These are phyloP conservation scores for Kazachstania martiniae DNA, from an alignment of 805 yeast genomes.

Conservation along the genomic window DNA sequence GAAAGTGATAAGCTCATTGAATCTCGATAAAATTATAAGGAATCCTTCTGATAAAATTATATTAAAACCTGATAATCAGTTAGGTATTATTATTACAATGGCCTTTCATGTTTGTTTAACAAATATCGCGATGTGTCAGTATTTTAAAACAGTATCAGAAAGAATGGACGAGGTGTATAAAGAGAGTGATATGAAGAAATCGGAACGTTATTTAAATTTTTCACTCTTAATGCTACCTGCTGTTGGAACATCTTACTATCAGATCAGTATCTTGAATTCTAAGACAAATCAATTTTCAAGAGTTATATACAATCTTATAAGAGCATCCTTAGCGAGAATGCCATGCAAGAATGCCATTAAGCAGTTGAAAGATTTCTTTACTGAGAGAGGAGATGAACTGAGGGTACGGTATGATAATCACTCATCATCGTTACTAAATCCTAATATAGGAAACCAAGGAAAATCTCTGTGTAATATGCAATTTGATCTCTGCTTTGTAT, in stretches of 20 bases:
- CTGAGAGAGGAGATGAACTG: not conserved
- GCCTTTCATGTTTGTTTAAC: too few relatives aligned
- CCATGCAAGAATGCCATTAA: not conserved
- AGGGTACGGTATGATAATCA: too few relatives aligned
- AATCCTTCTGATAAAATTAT: not conserved
- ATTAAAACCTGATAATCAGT: not conserved
- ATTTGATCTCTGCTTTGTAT: too few relatives aligned
- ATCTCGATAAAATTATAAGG: conserved; percentile 1
- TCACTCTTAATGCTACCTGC: conserved; percentile 6
- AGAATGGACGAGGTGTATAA: not conserved
- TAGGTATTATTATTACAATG: too few relatives aligned
- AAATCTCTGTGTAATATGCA: too few relatives aligned
- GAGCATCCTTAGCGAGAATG: conserved; percentile 4
- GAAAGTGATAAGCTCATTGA: conserved; percentile 4
- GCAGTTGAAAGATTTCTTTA: not conserved
- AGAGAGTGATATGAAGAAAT: conserved; percentile 1
- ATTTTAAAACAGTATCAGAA: conserved; percentile 1
- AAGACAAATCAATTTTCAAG: not conserved
- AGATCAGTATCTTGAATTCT: conserved; percentile 1
- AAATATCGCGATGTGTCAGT: conserved; percentile 4
- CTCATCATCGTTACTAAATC: too few relatives aligned
- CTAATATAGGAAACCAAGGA: too few relatives aligned
- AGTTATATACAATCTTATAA: conserved; percentile 2
- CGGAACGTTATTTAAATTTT: conserved; percentile 4
- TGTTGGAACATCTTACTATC: conserved; percentile 4